A percentile compares a stretch with the other conserved stretches of the same genome.
phyloP scores from a whole-genome alignment of 139 green algal genomes.

The Closterium sp. region DNA sequence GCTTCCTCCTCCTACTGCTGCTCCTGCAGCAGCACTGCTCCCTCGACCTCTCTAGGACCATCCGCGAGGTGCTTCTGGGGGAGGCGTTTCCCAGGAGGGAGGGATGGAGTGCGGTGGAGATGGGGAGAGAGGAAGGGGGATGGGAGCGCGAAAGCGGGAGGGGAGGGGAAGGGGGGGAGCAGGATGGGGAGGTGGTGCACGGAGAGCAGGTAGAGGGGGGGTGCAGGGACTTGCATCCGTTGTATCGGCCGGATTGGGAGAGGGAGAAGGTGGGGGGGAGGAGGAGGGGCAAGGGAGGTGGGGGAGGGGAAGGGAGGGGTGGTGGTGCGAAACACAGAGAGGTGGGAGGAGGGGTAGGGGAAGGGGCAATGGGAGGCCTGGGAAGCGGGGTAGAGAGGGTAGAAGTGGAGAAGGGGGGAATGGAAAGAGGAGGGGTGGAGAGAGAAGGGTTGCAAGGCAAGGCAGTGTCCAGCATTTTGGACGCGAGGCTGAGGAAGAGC shows the following conservation, averaged over 20 bases:
- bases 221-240: background rate
- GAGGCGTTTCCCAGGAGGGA: slow-evolving; percentile 15
- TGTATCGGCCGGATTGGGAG: background rate
- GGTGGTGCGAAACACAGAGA: too few relatives aligned
- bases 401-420: background rate
- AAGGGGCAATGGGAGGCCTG: background rate
- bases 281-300: background rate
- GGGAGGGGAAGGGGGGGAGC: too few relatives aligned
- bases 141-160: background rate
- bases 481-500: background rate
- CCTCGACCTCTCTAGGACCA: slow-evolving; percentile 16
- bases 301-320: background rate
- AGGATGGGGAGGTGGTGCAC: background rate
- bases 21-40: slow-evolving; percentile 34
- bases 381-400: background rate
- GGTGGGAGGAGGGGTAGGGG: background rate
- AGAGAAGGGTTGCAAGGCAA: background rate
- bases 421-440: too few relatives aligned
- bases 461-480: background rate
- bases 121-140: background rate
- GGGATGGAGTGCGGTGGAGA: background rate
- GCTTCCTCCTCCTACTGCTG: slow-evolving; percentile 13
- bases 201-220: background rate
- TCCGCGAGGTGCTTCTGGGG: slow-evolving; percentile 35
- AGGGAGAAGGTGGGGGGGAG: background rate